These are phyloP conservation scores for Prunus mume DNA, from an alignment of 306 rosid genomes.

Conservation along the genomic window DNA sequence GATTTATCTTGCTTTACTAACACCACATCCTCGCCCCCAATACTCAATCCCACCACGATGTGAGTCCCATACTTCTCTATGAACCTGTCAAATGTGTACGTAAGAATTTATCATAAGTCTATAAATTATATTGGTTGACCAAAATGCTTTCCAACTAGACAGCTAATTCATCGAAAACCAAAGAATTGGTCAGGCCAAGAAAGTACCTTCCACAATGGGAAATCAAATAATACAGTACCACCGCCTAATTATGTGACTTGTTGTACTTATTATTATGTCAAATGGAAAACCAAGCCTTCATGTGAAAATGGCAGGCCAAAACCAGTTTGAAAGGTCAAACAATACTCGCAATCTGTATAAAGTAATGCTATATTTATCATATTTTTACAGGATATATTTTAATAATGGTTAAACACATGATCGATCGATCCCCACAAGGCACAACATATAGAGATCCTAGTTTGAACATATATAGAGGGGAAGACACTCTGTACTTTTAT, in stretches of 20 bases:
- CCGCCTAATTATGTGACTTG: background rate
- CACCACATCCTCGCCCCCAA: slow-evolving; percentile 77
- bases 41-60: slow-evolving; percentile 77
- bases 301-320: background rate
- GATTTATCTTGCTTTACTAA: slow-evolving; percentile 72
- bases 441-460: background rate
- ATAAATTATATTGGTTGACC: background rate
- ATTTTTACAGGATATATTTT: background rate
- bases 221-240: background rate
- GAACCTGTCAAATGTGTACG: slow-evolving; percentile 45
- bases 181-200: background rate
- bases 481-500: background rate
- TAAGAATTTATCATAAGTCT: no score
- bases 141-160: background rate
- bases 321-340: background rate
- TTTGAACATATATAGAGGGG: background rate
- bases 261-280: background rate
- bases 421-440: background rate
- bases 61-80: slow-evolving; percentile 89
- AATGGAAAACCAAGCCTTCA: no score
- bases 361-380: accelerated
- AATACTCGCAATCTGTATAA: background rate
- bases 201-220: background rate
- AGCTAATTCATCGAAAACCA: background rate
- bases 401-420: background rate